Base-by-base conservation (phyloP, 2,329 filamentous ascomycete genomes). In the Orbilia quercus region DNA sequence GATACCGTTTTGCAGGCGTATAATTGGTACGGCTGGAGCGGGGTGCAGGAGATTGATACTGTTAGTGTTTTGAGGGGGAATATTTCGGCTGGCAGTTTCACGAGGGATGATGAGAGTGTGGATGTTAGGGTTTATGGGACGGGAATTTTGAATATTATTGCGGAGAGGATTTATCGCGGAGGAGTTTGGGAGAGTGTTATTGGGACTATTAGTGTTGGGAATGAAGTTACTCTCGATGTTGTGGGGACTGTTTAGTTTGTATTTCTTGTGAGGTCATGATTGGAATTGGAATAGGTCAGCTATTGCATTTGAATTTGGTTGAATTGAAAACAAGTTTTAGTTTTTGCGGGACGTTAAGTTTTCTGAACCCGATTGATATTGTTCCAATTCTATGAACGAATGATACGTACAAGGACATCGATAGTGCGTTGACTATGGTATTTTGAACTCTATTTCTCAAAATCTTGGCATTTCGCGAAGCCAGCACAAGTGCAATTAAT, bases 51-150 rank as follows among this genome's bases (percentile, higher is more conserved):
- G 45, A 59, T 67, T 47, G 63, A 67, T 45, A 67, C 25, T 31
- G 50, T 67, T 23, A 59, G 36, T 22, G 16, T 67, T 25, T 34
- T 60, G 0, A 22, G 38, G 1, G 63, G 54, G n/a, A 22, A 28
- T 45, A 45, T 67, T 14, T 34, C 63, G 2, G 63, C 54, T 20
- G 45, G 38, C 2, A 59, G 63, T 7, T 67, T 67, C 42, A 45
- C 54, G 2, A 67, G 63, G 20, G 63, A 60, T 54, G 38, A 51
- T 20, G 48, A 40, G 12, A 47, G 22, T 16, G 54, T 59, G 25
- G 63, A 67, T 38, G 53, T 67, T 18, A 31, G 63, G 7, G 34
- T 67, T 16, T 67, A 67, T 28, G 54, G 34, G 1, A 67, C 63
- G 2, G 47, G 40, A 6, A 16, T 25, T 18, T 53, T 67, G 53